Evolutionary conservation across 2,329 filamentous ascomycete genomes (phyloP).

Genomic region (Sporothrix humicola): DNA sequence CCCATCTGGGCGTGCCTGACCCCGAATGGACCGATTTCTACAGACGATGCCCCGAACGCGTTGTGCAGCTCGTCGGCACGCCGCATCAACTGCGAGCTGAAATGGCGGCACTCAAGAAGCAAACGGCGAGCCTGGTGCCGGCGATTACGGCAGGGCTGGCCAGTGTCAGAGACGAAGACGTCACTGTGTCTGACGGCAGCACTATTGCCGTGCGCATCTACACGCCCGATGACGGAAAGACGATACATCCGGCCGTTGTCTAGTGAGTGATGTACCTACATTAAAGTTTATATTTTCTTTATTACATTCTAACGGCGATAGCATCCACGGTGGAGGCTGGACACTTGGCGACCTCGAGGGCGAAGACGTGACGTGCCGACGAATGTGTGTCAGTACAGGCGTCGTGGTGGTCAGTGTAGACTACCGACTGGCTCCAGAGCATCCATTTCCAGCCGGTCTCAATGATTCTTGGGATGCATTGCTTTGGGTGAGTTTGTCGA

Average conservation of each 20-base stretch:
- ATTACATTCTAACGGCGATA: neutral
- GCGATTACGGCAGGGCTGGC: neutral
- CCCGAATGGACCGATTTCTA: neutral
- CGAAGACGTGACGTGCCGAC: neutral
- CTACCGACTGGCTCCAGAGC: slow-evolving; percentile 1
- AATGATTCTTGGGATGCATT: slow-evolving; percentile 14
- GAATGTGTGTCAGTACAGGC: neutral
- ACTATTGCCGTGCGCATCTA: neutral
- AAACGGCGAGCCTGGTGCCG: neutral
- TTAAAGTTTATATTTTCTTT: neutral
- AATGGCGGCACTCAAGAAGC: neutral
- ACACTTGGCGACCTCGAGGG: slow-evolving; percentile 6
- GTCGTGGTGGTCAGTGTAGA: neutral
- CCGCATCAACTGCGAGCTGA: neutral
- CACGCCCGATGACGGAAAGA: slow-evolving; percentile 12
- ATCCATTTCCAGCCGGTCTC: slow-evolving; percentile 5
- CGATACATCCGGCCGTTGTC: neutral
- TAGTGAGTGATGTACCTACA: neutral
- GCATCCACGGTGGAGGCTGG: slow-evolving; percentile 10
- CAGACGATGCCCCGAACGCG: neutral
- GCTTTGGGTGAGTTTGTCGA: neutral
- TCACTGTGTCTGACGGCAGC: neutral
- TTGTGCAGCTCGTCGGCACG: neutral
- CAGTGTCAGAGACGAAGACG: neutral
- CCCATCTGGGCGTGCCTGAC: slow-evolving; percentile 5